These are phyloP conservation scores for Flagelloscypha sp. DNA, from an alignment of 768 basidiomycete genomes.

Conservation along the genomic window DNA sequence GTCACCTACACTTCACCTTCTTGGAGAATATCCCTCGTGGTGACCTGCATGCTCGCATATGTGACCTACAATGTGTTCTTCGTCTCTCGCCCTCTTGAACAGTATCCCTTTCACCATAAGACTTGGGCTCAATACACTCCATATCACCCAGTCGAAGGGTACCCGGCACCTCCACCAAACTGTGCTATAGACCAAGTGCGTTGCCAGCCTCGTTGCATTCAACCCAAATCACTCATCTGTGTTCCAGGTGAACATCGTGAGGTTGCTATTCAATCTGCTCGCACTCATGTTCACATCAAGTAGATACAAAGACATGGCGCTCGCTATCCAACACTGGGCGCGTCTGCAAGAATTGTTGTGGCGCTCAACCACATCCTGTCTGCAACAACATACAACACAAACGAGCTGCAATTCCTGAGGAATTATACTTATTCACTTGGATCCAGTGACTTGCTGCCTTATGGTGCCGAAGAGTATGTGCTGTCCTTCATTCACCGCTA, in stretches of 20 bases:
- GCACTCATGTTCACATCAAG: neutral
- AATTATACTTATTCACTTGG: constrained; percentile 55
- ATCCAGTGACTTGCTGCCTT: constrained; percentile 49
- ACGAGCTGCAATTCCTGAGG: constrained; percentile 46
- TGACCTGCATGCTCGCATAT: no score
- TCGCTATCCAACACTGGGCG: constrained; percentile 58
- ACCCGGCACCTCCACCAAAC: constrained; percentile 34
- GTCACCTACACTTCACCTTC: no score
- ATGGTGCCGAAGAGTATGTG: constrained; percentile 58
- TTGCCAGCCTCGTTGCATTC: neutral
- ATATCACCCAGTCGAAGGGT: constrained; percentile 40
- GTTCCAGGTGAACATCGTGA: constrained; percentile 51
- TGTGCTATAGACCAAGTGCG: constrained; percentile 53
- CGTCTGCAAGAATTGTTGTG: constrained; percentile 30
- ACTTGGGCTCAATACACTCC: constrained; percentile 60
- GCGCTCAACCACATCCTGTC: constrained; percentile 48
- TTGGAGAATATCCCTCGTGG: no score
- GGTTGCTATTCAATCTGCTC: constrained; percentile 12
- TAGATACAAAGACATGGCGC: constrained; percentile 80
- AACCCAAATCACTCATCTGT: neutral
- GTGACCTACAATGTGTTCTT: no score
- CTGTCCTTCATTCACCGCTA: neutral
- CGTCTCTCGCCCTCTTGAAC: no score
- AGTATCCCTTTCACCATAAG: constrained; percentile 12
- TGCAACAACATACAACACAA: constrained; percentile 35